Percentiles rank a stretch among this genome's conserved stretches.
Evolutionary conservation across 768 basidiomycete species (phyloP).

Genomic region (Neoboletus magnificus): DNA sequence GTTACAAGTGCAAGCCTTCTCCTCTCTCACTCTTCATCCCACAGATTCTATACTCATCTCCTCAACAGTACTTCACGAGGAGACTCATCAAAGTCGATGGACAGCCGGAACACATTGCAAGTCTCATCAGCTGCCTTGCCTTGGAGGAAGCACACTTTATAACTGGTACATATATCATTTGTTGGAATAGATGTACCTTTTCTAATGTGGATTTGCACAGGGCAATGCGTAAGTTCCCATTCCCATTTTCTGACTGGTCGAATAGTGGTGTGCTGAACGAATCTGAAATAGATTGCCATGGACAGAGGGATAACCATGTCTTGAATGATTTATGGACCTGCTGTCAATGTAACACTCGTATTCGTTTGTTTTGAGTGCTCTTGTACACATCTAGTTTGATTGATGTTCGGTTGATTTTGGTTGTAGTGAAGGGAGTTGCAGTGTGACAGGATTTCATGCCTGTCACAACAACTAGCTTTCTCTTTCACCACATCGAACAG

Average conservation of each 20-base stretch:
- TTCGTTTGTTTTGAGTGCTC: too few species aligned
- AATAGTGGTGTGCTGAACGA: background rate
- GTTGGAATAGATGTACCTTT: background rate
- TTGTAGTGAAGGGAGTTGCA: too few species aligned
- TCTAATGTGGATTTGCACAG: background rate
- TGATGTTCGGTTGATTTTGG: too few species aligned
- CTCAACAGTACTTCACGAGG: too few species aligned
- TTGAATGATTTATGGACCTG: background rate
- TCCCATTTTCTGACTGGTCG: background rate
- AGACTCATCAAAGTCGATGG: conserved; percentile 18
- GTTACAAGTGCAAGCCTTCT: background rate
- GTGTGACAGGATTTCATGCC: too few species aligned
- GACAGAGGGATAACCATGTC: too few species aligned
- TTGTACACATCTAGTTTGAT: too few species aligned
- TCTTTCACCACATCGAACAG: too few species aligned
- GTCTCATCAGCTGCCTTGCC: conserved; percentile 31
- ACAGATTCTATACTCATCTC: background rate
- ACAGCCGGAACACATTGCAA: conserved; percentile 33
- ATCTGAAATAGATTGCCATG: background rate
- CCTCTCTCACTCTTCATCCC: too few species aligned
- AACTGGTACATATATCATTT: background rate
- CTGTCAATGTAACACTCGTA: too few species aligned
- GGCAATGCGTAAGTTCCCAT: background rate
- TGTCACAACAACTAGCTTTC: too few species aligned
- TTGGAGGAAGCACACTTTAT: conserved; percentile 27